Percentiles rank a stretch among this genome's conserved stretches.
phyloP scores from a whole-genome alignment of 2,329 filamentous ascomycete genomes.

The Hypoxylon sp. region DNA sequence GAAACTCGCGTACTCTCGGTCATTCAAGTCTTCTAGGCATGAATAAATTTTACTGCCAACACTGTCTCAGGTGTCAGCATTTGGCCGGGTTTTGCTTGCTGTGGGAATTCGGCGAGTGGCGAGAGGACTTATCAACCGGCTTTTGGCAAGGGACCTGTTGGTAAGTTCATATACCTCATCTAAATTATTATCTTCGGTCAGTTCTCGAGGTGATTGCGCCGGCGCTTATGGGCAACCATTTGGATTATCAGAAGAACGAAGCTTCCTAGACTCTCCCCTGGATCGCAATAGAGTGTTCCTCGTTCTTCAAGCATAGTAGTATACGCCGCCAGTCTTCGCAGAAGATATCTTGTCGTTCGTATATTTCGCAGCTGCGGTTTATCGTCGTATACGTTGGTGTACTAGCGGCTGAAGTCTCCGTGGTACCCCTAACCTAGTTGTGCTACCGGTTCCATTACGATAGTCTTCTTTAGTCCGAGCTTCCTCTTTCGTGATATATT shows the following conservation, averaged over 20 bases:
- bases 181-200: not conserved
- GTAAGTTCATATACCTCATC: not conserved
- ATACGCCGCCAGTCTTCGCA: not conserved
- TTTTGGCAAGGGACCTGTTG: not conserved
- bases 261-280: too few relatives aligned
- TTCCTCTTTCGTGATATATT: not conserved
- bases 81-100: not conserved
- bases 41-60: not conserved
- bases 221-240: not conserved
- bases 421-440: not conserved
- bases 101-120: not conserved
- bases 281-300: not conserved
- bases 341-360: not conserved
- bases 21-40: not conserved
- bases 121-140: not conserved
- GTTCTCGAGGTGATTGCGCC: not conserved
- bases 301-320: not conserved
- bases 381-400: constrained; percentile 4
- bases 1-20: too few relatives aligned
- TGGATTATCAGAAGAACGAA: too few relatives aligned
- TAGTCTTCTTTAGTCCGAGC: constrained; percentile 7
- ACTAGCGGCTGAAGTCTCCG: not conserved
- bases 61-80: constrained; percentile 17
- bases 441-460: constrained; percentile 3
- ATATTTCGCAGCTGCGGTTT: constrained; percentile 1